Conservation (phyloP, 2,329 filamentous ascomycete genomes). For the Mycosphaerelloides madeirae region DNA sequence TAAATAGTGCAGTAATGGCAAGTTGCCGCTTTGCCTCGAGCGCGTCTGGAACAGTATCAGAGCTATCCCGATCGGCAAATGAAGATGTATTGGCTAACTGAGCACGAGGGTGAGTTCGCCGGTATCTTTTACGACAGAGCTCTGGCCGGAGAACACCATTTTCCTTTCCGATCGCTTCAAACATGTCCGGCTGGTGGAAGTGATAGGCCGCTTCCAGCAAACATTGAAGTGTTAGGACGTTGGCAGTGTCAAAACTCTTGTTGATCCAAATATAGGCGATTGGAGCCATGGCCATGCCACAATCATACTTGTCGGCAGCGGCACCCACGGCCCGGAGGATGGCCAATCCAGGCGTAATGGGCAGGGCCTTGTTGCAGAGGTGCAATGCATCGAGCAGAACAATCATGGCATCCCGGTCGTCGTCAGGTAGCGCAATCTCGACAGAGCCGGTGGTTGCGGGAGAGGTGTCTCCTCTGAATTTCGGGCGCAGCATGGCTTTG, state of each 20-base stretch:
- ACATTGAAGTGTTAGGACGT: not conserved
- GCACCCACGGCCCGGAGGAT: not conserved
- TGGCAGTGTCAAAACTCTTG: not conserved
- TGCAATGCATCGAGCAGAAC: conserved; percentile 11
- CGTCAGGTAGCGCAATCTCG: conserved; percentile 9
- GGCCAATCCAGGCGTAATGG: too few relatives aligned
- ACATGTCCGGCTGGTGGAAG: not conserved
- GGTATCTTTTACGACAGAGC: too few relatives aligned
- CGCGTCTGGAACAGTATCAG: too few relatives aligned
- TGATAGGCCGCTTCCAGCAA: not conserved
- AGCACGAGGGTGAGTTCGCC: too few relatives aligned
- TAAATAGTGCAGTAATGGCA: too few relatives aligned
- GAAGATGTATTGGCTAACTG: too few relatives aligned
- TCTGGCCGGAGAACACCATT: too few relatives aligned
- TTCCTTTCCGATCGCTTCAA: not conserved
- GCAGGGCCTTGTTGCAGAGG: not conserved
- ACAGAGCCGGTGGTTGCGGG: not conserved
- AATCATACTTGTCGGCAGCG: not conserved
- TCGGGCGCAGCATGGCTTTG: conserved; percentile 10
- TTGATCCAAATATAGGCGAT: not conserved
- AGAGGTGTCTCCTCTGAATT: conserved; percentile 9
- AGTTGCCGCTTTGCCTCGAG: too few relatives aligned
- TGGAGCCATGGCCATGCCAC: not conserved
- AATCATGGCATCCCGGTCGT: conserved; percentile 5
- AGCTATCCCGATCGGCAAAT: too few relatives aligned